phyloP scores from a whole-genome alignment of 2,329 filamentous ascomycete genomes.

The Exophiala aquamarina region DNA sequence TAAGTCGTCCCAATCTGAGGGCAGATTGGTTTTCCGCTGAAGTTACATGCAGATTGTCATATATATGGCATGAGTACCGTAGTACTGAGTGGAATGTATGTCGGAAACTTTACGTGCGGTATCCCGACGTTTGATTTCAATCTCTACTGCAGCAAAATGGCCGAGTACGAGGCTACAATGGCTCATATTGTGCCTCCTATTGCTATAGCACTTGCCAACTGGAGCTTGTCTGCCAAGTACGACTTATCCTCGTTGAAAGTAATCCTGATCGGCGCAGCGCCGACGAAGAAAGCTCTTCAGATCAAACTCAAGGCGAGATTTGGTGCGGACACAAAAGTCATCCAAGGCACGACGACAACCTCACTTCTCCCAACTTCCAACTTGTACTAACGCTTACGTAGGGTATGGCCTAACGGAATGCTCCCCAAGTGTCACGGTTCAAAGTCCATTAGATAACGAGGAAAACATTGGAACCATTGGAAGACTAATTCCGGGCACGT shows the following conservation, averaged over 20 bases:
- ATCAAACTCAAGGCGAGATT: constrained; percentile 51
- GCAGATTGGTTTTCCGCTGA: no score
- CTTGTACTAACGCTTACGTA: no score
- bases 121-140: constrained; percentile 60
- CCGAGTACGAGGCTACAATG: constrained; percentile 50
- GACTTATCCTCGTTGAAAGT: constrained; percentile 53
- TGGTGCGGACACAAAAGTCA: constrained; percentile 40
- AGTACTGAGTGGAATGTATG: constrained; percentile 46
- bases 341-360: no score
- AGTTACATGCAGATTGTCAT: no score
- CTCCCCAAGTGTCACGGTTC: constrained; percentile 45
- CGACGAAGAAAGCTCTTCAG: constrained; percentile 56
- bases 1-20: no score
- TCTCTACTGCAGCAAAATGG: constrained; percentile 55
- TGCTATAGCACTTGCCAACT: constrained; percentile 59
- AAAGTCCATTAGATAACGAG: constrained; percentile 41
- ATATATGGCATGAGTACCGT: constrained; percentile 48
- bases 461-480: constrained; percentile 46
- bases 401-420: constrained; percentile 31
- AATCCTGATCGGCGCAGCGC: constrained; percentile 56
- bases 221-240: constrained; percentile 49
- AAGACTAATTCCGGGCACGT: constrained; percentile 10
- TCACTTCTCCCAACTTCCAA: no score
- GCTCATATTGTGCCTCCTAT: constrained; percentile 63
- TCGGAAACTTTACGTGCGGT: constrained; percentile 47